phyloP scores from a whole-genome alignment of 305 asterid genomes.

The Caryopteris hybrid region DNA sequence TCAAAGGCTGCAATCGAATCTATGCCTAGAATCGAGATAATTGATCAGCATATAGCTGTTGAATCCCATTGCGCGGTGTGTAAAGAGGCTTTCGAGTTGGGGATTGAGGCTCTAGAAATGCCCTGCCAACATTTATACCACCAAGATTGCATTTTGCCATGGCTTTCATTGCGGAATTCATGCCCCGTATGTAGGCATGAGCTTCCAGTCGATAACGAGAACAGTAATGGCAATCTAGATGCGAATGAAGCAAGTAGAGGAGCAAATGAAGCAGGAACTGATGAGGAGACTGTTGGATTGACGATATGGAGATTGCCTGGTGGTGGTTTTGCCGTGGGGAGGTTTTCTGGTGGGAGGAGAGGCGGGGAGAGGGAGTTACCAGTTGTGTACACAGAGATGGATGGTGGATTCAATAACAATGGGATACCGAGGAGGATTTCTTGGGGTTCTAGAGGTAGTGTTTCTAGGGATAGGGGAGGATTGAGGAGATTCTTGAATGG shows the following conservation, averaged over 20 bases:
- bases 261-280: constrained; percentile 38
- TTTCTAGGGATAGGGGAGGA: constrained; percentile 60
- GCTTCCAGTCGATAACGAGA: constrained; percentile 52
- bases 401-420: constrained; percentile 73
- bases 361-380: constrained; percentile 93
- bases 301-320: constrained; percentile 97
- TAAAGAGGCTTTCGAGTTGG: constrained; percentile 77
- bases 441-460: constrained; percentile 77
- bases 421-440: constrained; percentile 81
- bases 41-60: constrained; percentile 37
- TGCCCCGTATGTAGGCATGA: constrained; percentile 93
- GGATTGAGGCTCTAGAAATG: constrained; percentile 77
- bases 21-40: constrained; percentile 68
- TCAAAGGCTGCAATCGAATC: constrained; percentile 87
- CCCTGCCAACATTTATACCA: constrained; percentile 94
- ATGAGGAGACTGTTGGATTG: constrained; percentile 76
- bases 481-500: constrained; percentile 52
- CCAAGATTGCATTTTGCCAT: constrained; percentile 79
- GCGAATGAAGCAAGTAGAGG: constrained; percentile 28
- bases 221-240: constrained; percentile 16
- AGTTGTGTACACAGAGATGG: constrained; percentile 93
- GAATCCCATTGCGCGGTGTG: constrained; percentile 88
- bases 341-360: constrained; percentile 84
- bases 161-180: constrained; percentile 75
- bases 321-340: constrained; percentile 96